Evolutionary conservation across 1,139 yeast species (phyloP).

Genomic region (Geotrichum restrictum): DNA sequence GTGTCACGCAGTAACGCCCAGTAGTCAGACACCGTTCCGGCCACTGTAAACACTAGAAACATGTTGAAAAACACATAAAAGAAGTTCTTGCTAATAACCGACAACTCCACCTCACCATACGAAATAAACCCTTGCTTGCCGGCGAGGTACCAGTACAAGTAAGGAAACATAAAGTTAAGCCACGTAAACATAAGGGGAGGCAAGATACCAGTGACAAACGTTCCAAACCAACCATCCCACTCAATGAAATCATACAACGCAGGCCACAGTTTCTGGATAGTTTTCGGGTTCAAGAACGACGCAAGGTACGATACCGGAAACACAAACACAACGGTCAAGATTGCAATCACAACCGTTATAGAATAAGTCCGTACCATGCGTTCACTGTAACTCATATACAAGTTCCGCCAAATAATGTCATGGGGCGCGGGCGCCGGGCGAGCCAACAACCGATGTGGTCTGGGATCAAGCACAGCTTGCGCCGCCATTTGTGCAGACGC

Average conservation of each 20-base stretch:
- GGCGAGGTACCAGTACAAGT: conserved; percentile 67
- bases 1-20: conserved; percentile 70
- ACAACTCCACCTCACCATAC: conserved; percentile 74
- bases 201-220: conserved; percentile 70
- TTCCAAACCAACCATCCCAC: conserved; percentile 53
- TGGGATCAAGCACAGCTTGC: conserved; percentile 80
- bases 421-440: conserved; percentile 83
- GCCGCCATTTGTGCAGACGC: conserved; percentile 89
- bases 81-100: conserved; percentile 75
- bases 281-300: conserved; percentile 61
- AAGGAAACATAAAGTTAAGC: conserved; percentile 69
- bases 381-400: conserved; percentile 56
- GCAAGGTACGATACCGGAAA: conserved; percentile 73
- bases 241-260: conserved; percentile 60
- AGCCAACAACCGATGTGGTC: conserved; percentile 67
- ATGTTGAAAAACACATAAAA: conserved; percentile 79
- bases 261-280: conserved; percentile 71
- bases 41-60: conserved; percentile 76
- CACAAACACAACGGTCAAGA: conserved; percentile 62
- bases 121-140: conserved; percentile 71
- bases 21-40: conserved; percentile 66
- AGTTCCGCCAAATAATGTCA: conserved; percentile 77
- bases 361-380: conserved; percentile 56
- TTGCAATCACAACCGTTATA: conserved; percentile 60
- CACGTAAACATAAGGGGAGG: conserved; percentile 75